Base-by-base conservation (phyloP, 2,329 filamentous ascomycete genomes). In the Parastagonospora nodorum region DNA sequence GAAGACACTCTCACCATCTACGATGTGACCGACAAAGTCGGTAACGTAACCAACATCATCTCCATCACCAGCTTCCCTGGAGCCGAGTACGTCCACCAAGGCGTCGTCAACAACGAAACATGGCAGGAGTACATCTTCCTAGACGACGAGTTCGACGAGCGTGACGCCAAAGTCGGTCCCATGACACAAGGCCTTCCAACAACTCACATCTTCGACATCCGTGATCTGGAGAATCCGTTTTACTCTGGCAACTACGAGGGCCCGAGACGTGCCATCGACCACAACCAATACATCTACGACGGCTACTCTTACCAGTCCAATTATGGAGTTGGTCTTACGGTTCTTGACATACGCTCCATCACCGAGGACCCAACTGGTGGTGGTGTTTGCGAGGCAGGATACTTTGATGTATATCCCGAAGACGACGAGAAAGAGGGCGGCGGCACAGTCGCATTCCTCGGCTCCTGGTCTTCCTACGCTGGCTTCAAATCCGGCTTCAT, bases 61-160 rank as follows among this genome's bases (percentile, higher is more conserved):
- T 82, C 80, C 35, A 74, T 74, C 51, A 82, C 79, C 4, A 74
- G 73, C 0, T 84, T 82, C 62, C 74, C 78, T 9, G 81, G 81
- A 27, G 78, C 78, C 16, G 66, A 74, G 29, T 85, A 84, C 66
- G 81, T 80, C 2, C 82, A 85, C 58, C 81, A 84, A 61, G 82
- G 82, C 15, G 58, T 60, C 6, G 58, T 67, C 41, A 64, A 64
- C 42, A 60, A 64, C 48, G 62, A 55, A 36, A 51, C 57, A 7
- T 61, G 62, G 55, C 60, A 65, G 46, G 61, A 65, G 11, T 69
- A 63, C 50, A 37, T 70, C 29, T 63, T 69, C 46, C 57, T 70
- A 1, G 67, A 70, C 44, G 67, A 69, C 42, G 66, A 70, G 40
- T 64, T 66, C 51, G 67, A 70, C 39, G 67, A 70, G 52, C 58